Percentiles rank a stretch among this genome's conserved stretches.
Evolutionary conservation across 2,329 filamentous ascomycete species (phyloP).

Genomic region (Pseudogymnoascus sp.): DNA sequence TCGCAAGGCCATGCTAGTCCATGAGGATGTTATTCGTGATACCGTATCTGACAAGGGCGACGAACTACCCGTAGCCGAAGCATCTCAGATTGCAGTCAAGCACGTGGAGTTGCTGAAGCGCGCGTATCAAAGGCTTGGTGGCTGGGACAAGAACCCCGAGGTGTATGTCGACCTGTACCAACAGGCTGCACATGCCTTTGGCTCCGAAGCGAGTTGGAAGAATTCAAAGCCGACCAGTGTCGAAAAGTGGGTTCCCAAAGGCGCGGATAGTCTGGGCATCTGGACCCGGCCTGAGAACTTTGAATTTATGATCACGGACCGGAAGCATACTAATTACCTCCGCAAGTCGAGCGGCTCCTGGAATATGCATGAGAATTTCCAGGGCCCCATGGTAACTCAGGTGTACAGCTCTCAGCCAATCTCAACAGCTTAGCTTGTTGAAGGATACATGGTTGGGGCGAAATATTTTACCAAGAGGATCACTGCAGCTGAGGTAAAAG

Average conservation of each 20-base stretch:
- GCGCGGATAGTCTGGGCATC: slow-evolving; percentile 14
- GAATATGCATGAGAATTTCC: not conserved
- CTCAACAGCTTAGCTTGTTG: not conserved
- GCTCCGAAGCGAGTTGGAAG: slow-evolving; percentile 16
- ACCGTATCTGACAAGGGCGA: slow-evolving; percentile 23
- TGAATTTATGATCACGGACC: slow-evolving; percentile 14
- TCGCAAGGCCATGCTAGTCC: slow-evolving; percentile 18
- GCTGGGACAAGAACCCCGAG: slow-evolving; percentile 27
- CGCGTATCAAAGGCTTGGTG: slow-evolving; percentile 35
- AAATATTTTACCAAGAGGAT: too few species aligned
- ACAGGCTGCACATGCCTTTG: slow-evolving; percentile 15
- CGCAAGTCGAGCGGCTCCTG: slow-evolving; percentile 13
- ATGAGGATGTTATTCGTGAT: slow-evolving; percentile 23
- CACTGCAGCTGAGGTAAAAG: too few species aligned
- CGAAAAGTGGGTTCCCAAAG: slow-evolving; percentile 17
- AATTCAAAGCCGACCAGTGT: slow-evolving; percentile 11
- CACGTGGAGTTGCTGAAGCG: slow-evolving; percentile 33
- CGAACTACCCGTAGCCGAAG: slow-evolving; percentile 20
- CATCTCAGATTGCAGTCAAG: slow-evolving; percentile 23
- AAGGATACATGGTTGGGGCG: too few species aligned
- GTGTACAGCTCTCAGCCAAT: not conserved
- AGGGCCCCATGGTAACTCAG: not conserved
- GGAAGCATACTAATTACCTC: slow-evolving; percentile 17
- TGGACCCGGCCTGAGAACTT: slow-evolving; percentile 16
- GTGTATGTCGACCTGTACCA: slow-evolving; percentile 17